Percentiles rank a stretch among this genome's conserved stretches.
These are phyloP conservation scores for Amanita fuliginea DNA, from an alignment of 768 basidiomycete species.

Conservation along the genomic window DNA sequence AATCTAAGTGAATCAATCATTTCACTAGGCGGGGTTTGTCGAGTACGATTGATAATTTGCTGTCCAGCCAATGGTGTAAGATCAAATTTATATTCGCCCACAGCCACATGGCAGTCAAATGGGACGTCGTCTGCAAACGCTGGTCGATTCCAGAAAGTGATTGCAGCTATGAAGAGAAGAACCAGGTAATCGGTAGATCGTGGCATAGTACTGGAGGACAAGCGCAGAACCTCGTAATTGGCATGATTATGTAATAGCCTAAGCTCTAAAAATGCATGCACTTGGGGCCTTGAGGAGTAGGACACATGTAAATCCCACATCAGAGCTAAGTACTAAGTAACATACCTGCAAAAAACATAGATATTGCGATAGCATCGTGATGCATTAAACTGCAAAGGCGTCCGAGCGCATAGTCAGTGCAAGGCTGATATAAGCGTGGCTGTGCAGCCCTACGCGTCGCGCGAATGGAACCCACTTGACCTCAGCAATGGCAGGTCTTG, in stretches of 20 bases:
- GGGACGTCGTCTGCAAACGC: slow-evolving; percentile 26
- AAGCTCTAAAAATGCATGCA: not conserved
- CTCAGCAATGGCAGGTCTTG: slow-evolving; percentile 44
- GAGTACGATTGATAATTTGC: slow-evolving; percentile 37
- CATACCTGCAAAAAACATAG: too few relatives aligned
- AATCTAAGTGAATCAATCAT: slow-evolving; percentile 52
- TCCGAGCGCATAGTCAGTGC: too few relatives aligned
- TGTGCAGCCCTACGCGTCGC: not conserved
- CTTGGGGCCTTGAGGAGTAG: not conserved
- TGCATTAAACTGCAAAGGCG: too few relatives aligned
- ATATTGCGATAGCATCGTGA: too few relatives aligned
- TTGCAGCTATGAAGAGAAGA: slow-evolving; percentile 9
- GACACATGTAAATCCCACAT: too few relatives aligned
- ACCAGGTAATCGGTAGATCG: not conserved
- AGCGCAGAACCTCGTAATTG: too few relatives aligned
- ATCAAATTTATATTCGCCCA: slow-evolving; percentile 43
- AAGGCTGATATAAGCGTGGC: slow-evolving; percentile 1
- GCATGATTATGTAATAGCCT: not conserved
- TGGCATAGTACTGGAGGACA: not conserved
- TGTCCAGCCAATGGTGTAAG: slow-evolving; percentile 43
- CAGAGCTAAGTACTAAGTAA: too few relatives aligned
- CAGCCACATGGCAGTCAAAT: slow-evolving; percentile 43
- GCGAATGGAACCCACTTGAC: not conserved
- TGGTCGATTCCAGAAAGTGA: slow-evolving; percentile 9
- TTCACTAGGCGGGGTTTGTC: slow-evolving; percentile 52